These are phyloP conservation scores for Pseudogymnoascus sp. DNA, from an alignment of 2,329 filamentous ascomycete species.

Conservation along the genomic window DNA sequence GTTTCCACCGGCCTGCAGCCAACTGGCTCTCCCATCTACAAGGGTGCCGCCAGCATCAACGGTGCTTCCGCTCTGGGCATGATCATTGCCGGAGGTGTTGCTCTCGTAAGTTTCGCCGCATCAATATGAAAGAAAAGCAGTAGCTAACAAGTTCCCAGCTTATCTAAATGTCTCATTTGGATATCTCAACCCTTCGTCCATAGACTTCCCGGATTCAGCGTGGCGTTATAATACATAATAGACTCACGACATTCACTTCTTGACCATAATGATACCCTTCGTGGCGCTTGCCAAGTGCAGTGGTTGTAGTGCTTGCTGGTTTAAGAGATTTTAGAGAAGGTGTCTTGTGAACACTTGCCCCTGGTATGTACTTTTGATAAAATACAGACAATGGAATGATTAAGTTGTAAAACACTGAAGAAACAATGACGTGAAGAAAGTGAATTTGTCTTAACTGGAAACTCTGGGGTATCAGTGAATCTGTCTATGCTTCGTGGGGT, in stretches of 20 bases:
- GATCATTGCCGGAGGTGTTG: conserved; percentile 27
- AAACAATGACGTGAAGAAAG: background rate
- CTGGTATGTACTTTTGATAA: background rate
- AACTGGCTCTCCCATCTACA: conserved; percentile 24
- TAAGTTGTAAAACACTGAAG: background rate
- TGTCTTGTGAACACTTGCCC: background rate
- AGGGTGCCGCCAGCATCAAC: conserved; percentile 23
- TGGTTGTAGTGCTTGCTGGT: conserved; percentile 5
- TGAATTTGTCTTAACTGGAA: background rate
- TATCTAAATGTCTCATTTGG: conserved; percentile 8
- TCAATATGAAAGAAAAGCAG: background rate
- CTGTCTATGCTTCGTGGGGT: background rate
- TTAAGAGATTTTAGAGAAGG: background rate
- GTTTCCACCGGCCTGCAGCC: conserved; percentile 16
- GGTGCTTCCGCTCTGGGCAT: conserved; percentile 25
- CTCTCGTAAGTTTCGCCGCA: conserved; percentile 22
- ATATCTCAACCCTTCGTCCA: conserved; percentile 2
- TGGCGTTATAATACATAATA: conserved; percentile 9
- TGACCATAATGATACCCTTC: conserved; percentile 7
- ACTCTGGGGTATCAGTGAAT: background rate
- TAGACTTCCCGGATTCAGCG: conserved; percentile 8
- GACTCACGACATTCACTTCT: conserved; percentile 8
- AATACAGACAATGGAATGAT: conserved; percentile 5
- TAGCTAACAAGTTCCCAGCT: background rate
- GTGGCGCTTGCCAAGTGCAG: conserved; percentile 6